A percentile compares a stretch with the other conserved stretches of the same genome.
phyloP scores from a whole-genome alignment of 345 rosid genomes.

The Passiflora organensis region DNA sequence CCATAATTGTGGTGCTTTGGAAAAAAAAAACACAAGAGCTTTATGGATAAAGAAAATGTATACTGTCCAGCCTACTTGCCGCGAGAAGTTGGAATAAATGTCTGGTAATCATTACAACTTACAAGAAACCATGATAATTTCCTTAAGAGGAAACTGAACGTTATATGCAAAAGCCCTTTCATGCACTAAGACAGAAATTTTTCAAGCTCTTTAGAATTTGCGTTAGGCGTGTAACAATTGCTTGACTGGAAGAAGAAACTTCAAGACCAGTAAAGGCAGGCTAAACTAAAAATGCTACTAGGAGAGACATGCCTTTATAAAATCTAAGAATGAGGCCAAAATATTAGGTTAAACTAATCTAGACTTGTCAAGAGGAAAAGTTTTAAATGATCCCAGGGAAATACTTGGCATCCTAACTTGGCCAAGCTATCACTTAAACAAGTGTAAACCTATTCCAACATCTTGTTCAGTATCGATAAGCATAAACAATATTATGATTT shows the following conservation, averaged over 20 bases:
- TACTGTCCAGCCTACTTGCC: no score
- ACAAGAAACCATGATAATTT: no score
- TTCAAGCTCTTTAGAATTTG: neutral
- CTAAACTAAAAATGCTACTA: neutral
- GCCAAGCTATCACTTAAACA: neutral
- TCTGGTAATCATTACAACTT: neutral
- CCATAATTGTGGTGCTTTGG: no score
- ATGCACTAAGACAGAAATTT: no score
- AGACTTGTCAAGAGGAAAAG: neutral
- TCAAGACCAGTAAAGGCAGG: neutral
- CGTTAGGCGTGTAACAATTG: neutral
- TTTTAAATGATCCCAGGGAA: neutral
- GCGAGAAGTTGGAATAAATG: neutral
- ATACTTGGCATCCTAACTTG: neutral
- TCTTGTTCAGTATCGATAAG: neutral
- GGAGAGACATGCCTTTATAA: neutral
- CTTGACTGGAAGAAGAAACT: neutral
- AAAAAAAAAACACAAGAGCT: no score
- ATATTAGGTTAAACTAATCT: neutral
- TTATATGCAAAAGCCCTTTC: no score
- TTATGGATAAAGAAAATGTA: no score
- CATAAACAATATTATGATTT: neutral
- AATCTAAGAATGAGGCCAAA: neutral
- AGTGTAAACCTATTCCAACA: neutral
- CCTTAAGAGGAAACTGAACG: no score